Evolutionary conservation across 371 early-diverging fungal species (phyloP), one percentile per base, ranked within the genome.

Genomic region (Mortierella sp.): DNA sequence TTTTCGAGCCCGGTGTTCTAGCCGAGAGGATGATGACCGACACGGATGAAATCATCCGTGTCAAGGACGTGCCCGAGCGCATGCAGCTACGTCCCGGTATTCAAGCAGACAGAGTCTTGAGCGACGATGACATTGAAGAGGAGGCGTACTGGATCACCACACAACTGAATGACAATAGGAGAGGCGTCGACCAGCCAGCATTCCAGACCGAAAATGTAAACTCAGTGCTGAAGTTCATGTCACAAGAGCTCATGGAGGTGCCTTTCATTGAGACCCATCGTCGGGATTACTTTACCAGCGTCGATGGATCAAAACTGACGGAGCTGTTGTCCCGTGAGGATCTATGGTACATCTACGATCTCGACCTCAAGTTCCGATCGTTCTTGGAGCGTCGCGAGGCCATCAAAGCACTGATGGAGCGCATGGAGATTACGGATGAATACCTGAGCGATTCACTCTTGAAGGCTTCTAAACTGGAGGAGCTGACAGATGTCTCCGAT

Each of bases 1-100:
- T 97, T 14, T 97, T 94, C 65, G 98, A 97, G 78, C 98, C 97
- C 0, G 88, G 91, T 24, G 98, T 94, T 72, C 84, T 98, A 42
- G 90, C 87, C 23, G 94, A 87, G 47, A 87, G 93, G 60, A 90
- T 97, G 91, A 86, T 98, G 87, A 97, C 98, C 1, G 94, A 93
- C 46, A 82, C 83, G 59, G 99, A 99, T 78, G 96, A 97, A 56
- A 86, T 84, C 6, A 97, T 99, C 64, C 89, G 96, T 34, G 67
- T 87, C 4, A 85, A 86, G 31, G 98, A 99, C 70, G 82, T 96
- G 1, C 99, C 99, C 6, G 99, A 99, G 61, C 90, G 99, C 46
- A 83, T 96, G 76, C 97, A 96, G 86, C 41, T 88, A 79, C 62
- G 83, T 69, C 60, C 61, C 0, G 78, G 81, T 3, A 70, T 78